Conservation (phyloP, 441 rosid genomes). For the Theobroma grandiflorum region DNA sequence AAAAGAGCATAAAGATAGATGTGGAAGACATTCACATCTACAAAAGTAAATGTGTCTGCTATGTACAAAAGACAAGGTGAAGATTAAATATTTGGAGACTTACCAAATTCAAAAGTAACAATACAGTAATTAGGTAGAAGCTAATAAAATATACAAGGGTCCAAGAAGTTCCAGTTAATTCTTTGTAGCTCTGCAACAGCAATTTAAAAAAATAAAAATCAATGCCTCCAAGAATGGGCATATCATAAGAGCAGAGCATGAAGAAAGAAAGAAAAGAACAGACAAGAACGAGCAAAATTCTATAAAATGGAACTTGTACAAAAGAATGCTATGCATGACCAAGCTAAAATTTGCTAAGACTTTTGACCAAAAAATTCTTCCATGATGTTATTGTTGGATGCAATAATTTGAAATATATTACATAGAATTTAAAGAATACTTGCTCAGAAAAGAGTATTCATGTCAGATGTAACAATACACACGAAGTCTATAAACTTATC, state of each 20-base stretch:
- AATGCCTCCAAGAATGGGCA: slow-evolving; percentile 21
- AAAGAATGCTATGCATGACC: slow-evolving; percentile 21
- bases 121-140: slow-evolving; percentile 82
- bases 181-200: slow-evolving; percentile 79
- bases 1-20: neutral
- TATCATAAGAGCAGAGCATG: slow-evolving; percentile 3
- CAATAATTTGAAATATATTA: slow-evolving; percentile 4
- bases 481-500: slow-evolving; percentile 9
- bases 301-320: neutral
- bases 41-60: neutral
- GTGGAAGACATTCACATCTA: neutral
- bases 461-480: neutral
- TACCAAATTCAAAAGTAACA: slow-evolving; percentile 94
- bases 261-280: slow-evolving; percentile 16
- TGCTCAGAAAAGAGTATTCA: slow-evolving; percentile 4
- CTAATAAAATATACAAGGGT: slow-evolving; percentile 81
- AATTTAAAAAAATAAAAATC: slow-evolving; percentile 29
- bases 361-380: neutral
- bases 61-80: neutral
- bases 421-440: neutral
- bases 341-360: neutral
- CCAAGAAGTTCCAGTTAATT: slow-evolving; percentile 88
- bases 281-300: slow-evolving; percentile 9
- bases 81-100: slow-evolving; percentile 27
- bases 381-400: neutral